A percentile compares a stretch with the other conserved stretches of the same genome.
Conservation (phyloP, 2,329 filamentous ascomycete species). For the Ceratocystis colombiana region DNA sequence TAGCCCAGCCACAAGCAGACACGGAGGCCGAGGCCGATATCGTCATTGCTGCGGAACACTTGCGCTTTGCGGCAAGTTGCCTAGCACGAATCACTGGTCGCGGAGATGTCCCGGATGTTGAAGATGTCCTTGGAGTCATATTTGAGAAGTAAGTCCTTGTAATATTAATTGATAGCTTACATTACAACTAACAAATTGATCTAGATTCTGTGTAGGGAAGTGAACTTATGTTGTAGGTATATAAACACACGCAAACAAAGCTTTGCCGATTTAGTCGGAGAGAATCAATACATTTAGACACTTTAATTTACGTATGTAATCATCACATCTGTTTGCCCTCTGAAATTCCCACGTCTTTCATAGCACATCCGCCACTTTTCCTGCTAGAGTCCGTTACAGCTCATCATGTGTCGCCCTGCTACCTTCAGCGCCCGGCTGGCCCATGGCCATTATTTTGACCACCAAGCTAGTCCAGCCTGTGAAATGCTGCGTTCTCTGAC, state of each 20-base stretch:
- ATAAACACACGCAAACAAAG: neutral
- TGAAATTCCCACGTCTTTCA: neutral
- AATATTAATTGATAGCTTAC: neutral
- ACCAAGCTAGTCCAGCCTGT: conserved; percentile 98
- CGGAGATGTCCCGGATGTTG: conserved; percentile 77
- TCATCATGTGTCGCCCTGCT: conserved; percentile 37
- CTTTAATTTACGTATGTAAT: neutral
- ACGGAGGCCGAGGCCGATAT: conserved; percentile 57
- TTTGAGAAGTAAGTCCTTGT: conserved; percentile 74
- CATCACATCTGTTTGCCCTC: neutral
- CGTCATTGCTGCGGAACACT: conserved; percentile 79
- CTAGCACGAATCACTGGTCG: conserved; percentile 81
- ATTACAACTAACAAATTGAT: neutral
- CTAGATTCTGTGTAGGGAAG: conserved; percentile 49
- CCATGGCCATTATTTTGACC: conserved; percentile 95
- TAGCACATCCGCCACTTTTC: neutral
- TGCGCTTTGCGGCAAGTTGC: conserved; percentile 68
- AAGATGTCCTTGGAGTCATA: conserved; percentile 90
- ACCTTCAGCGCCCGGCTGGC: conserved; percentile 36
- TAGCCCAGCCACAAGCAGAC: conserved; percentile 37
- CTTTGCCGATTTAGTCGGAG: neutral
- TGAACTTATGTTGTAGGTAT: conserved; percentile 29
- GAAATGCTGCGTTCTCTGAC: conserved; percentile 96
- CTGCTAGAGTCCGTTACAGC: conserved; percentile 33
- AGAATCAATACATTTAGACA: neutral